Evolutionary conservation across 192 early-diverging fungal genomes (phyloP).

Genomic region (Podila epicladia): DNA sequence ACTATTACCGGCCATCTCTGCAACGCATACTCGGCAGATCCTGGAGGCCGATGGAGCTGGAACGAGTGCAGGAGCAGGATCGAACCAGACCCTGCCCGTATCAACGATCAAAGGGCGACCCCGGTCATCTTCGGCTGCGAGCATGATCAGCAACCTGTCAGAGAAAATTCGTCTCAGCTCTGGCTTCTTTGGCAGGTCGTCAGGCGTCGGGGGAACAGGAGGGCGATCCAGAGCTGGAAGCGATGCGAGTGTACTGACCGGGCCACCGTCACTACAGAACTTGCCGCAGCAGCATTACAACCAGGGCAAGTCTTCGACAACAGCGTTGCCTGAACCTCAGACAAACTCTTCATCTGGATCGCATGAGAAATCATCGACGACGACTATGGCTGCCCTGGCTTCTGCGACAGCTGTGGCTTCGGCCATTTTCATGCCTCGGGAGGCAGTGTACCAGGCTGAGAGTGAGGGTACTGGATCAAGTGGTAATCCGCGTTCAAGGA

Average conservation of each 20-base stretch:
- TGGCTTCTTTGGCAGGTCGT: slow-evolving; percentile 2
- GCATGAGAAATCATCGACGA: slow-evolving; percentile 1
- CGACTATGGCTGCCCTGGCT: slow-evolving; percentile 20
- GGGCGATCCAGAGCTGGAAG: slow-evolving; percentile 31
- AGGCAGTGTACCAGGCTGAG: not conserved
- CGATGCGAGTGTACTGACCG: slow-evolving; percentile 8
- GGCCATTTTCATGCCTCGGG: slow-evolving; percentile 27
- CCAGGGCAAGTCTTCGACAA: not conserved
- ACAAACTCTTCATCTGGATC: not conserved
- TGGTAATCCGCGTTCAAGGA: not conserved
- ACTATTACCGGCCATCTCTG: not conserved
- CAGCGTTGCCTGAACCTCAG: not conserved
- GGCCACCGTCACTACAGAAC: not conserved
- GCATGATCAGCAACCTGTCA: slow-evolving; percentile 36
- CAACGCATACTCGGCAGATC: no score
- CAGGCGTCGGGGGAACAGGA: not conserved
- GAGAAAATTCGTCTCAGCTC: slow-evolving; percentile 22
- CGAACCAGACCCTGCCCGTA: not conserved
- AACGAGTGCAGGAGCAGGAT: not conserved
- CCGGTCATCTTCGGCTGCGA: slow-evolving; percentile 28
- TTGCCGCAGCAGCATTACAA: not conserved
- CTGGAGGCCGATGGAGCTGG: not conserved
- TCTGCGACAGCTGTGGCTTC: slow-evolving; percentile 28
- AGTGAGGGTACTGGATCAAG: not conserved
- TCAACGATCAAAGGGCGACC: slow-evolving; percentile 17